Conservation (phyloP, 2,329 filamentous ascomycete species). For the Colletotrichum nymphaeae region DNA sequence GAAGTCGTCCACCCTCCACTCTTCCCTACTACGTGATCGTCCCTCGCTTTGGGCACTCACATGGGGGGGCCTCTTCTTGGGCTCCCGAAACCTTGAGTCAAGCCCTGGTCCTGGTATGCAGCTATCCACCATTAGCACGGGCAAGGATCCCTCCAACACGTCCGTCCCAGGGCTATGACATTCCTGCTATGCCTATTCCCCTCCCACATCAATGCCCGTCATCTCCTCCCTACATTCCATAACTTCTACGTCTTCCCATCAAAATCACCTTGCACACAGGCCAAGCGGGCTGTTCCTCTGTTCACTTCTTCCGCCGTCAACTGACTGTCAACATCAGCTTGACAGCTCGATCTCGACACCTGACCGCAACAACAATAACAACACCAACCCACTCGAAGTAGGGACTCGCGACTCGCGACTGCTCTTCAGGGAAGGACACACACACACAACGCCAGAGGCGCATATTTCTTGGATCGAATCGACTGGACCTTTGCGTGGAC, state of each 20-base stretch:
- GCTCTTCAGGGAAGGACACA: constrained; percentile 1
- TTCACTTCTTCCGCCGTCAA: constrained; percentile 12
- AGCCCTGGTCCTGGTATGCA: constrained; percentile 38
- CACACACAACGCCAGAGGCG: constrained; percentile 18
- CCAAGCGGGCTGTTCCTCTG: constrained; percentile 14
- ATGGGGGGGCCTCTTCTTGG: constrained; percentile 31
- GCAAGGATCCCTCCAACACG: constrained; percentile 34
- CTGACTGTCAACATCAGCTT: constrained; percentile 23
- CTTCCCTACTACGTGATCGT: constrained; percentile 35
- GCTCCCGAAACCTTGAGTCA: constrained; percentile 37
- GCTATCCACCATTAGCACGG: constrained; percentile 34
- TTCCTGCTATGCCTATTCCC: constrained; percentile 34
- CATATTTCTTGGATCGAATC: not conserved
- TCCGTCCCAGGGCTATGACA: constrained; percentile 36
- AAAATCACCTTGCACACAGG: constrained; percentile 31
- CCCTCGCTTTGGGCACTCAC: constrained; percentile 36
- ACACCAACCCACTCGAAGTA: constrained; percentile 19
- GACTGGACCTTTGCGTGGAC: not conserved
- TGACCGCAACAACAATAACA: not conserved
- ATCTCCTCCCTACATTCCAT: constrained; percentile 37
- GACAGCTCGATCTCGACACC: constrained; percentile 21
- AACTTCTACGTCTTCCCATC: constrained; percentile 32
- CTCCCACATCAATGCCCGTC: constrained; percentile 34
- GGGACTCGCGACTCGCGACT: constrained; percentile 16
- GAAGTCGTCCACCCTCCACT: constrained; percentile 1